Percentiles rank a stretch among this genome's conserved stretches.
Conservation (phyloP, 2,329 filamentous ascomycete species). For the Neonectria neomacrospora region DNA sequence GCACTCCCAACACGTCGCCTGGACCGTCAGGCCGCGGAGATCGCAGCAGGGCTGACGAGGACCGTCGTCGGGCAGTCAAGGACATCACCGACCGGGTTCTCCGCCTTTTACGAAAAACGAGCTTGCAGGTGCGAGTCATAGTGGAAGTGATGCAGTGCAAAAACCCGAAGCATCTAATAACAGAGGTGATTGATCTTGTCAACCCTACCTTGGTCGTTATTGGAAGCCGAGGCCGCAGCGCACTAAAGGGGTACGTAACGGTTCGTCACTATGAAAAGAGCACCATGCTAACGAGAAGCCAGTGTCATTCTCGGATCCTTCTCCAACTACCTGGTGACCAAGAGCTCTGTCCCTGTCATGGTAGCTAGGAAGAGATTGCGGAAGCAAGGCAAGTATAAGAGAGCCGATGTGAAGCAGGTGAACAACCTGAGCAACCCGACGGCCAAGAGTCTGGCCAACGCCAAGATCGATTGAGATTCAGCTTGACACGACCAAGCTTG, state of each 20-base stretch:
- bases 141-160: slow-evolving; percentile 99
- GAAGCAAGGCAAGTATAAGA: slow-evolving; percentile 86
- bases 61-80: slow-evolving; percentile 82
- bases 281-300: slow-evolving; percentile 46
- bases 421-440: slow-evolving; percentile 83
- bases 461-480: slow-evolving; percentile 76
- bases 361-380: slow-evolving; percentile 90
- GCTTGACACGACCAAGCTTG: background rate
- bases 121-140: slow-evolving; percentile 90
- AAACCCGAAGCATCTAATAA: slow-evolving; percentile 94
- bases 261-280: background rate
- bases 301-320: slow-evolving; percentile 96
- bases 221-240: slow-evolving; percentile 89
- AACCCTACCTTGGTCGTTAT: slow-evolving; percentile 93
- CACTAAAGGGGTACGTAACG: slow-evolving; percentile 83
- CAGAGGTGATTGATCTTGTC: slow-evolving; percentile 94
- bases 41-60: slow-evolving; percentile 74
- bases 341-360: slow-evolving; percentile 97
- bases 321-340: slow-evolving; percentile 96
- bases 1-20: slow-evolving; percentile 57
- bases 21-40: slow-evolving; percentile 61
- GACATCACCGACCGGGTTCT: slow-evolving; percentile 86
- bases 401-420: slow-evolving; percentile 73
- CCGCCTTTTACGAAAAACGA: slow-evolving; percentile 88
- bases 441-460: slow-evolving; percentile 73